Base-by-base conservation (phyloP, 495 filamentous ascomycete species). In the Penicillium robsamsonii region DNA sequence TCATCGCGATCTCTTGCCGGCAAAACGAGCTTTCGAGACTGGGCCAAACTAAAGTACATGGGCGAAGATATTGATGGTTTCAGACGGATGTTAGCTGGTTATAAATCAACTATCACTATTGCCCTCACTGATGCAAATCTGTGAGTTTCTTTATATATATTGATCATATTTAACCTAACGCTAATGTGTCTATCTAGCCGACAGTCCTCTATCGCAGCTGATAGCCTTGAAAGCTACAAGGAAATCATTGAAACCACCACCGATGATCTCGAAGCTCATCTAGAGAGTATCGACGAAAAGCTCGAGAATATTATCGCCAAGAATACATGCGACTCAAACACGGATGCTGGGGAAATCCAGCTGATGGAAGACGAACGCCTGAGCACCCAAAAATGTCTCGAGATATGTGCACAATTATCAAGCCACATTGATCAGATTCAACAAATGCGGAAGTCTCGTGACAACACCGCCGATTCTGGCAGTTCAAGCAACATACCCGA, bases 371-470 rank as follows among this genome's bases (percentile, higher is more conserved):
- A 75, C 30, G 75, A 79, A 59, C 70, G 66, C 49, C 42, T 63
- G 31, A 75, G 71, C 50, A 73, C 74, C 35, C 58, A 77, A 60
- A 67, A 76, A 53, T 76, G 73, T 57, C 72, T 79, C 43, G 55
- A 67, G 52, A 76, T 79, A 43, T 77, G 74, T 62, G 55, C 65
- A 27, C 56, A 70, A 45, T 51, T 76, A 31, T 74, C 68, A 10
- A 58, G 57, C 15, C 69, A 76, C 33, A 70, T 77, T 53, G 61
- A 66, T 46, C 63, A 72, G 56, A 58, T 71, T 59, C 63, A 69
- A 54, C 59, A 50, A 13, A 45, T 57, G 41, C 42, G 30, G 30
- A 50, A 58, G n/a, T 5, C 22, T 27, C 12, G 22, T 27, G 44
- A 29, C 8, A 13, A 15, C 11, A 29, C 24, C 13, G 17, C 44